These are phyloP conservation scores for Moringa oleifera DNA, from an alignment of 345 rosid genomes.

Conservation along the genomic window DNA sequence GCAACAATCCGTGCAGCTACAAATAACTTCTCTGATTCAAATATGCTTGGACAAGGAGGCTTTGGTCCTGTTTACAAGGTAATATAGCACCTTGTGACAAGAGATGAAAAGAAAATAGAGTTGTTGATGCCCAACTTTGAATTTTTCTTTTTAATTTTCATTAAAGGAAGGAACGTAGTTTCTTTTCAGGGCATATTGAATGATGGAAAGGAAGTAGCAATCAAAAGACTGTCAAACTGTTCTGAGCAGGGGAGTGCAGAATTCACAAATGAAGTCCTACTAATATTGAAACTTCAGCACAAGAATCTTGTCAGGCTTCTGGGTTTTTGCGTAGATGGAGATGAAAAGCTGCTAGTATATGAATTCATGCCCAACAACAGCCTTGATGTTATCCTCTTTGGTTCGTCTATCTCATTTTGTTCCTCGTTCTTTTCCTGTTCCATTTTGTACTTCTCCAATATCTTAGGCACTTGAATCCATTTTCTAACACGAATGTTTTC, in stretches of 20 bases:
- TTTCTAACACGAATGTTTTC: no score
- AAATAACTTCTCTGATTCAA: background rate
- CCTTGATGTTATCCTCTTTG: constrained; percentile 31
- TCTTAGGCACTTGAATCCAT: no score
- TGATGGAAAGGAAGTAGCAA: constrained; percentile 30
- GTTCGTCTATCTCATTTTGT: constrained; percentile 12
- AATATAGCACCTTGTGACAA: background rate
- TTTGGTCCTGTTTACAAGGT: constrained; percentile 52
- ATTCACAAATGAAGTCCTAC: constrained; percentile 35
- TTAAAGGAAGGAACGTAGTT: background rate
- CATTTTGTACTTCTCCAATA: no score
- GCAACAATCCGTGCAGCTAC: background rate
- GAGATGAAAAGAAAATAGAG: no score
- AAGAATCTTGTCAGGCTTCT: constrained; percentile 34
- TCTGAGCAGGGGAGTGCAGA: constrained; percentile 37
- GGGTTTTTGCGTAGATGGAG: constrained; percentile 33
- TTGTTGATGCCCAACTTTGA: no score
- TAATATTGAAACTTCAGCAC: constrained; percentile 42
- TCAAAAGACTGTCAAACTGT: constrained; percentile 34
- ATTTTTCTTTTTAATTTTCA: no score
- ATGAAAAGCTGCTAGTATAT: constrained; percentile 36
- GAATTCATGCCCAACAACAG: constrained; percentile 39
- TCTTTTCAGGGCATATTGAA: constrained; percentile 30
- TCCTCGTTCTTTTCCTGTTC: no score
- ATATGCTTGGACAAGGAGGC: constrained; percentile 54